A percentile compares a stretch with the other conserved stretches of the same genome.
phyloP scores from a whole-genome alignment of 2,329 filamentous ascomycete genomes.

The Stagonosporopsis chrysanthemi region DNA sequence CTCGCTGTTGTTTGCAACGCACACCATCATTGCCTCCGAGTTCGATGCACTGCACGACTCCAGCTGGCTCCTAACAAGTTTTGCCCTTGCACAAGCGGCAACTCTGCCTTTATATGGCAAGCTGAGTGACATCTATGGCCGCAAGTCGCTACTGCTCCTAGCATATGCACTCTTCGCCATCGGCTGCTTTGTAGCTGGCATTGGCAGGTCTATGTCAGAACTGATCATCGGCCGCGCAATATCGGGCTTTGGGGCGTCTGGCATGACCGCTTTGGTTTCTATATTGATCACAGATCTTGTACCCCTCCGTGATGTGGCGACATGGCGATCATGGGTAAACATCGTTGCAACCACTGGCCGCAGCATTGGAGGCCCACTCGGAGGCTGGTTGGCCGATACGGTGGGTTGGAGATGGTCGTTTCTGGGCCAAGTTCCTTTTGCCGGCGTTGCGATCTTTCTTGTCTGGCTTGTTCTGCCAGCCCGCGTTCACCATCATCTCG shows the following conservation, averaged over 20 bases:
- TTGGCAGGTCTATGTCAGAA: slow-evolving; percentile 21
- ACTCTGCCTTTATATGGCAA: slow-evolving; percentile 53
- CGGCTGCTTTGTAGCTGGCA: slow-evolving; percentile 33
- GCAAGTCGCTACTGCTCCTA: slow-evolving; percentile 50
- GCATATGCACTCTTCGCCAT: slow-evolving; percentile 54
- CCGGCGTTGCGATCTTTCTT: slow-evolving; percentile 59
- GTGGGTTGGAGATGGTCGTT: slow-evolving; percentile 74
- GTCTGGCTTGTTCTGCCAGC: slow-evolving; percentile 45
- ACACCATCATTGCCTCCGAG: slow-evolving; percentile 60
- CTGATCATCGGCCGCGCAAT: slow-evolving; percentile 61
- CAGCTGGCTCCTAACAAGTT: slow-evolving; percentile 56
- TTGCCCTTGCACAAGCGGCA: slow-evolving; percentile 53
- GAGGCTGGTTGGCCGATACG: slow-evolving; percentile 67
- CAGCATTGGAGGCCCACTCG: slow-evolving; percentile 62
- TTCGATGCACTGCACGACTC: slow-evolving; percentile 53
- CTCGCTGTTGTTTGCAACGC: slow-evolving; percentile 71
- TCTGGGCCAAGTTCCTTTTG: slow-evolving; percentile 64
- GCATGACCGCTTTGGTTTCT: slow-evolving; percentile 60
- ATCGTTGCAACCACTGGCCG: slow-evolving; percentile 59
- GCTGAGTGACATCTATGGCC: slow-evolving; percentile 56
- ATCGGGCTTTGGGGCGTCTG: slow-evolving; percentile 70
- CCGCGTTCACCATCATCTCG: neutral
- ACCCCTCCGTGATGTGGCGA: slow-evolving; percentile 57
- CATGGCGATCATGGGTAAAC: slow-evolving; percentile 61
- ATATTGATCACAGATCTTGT: slow-evolving; percentile 61